Conservation (phyloP, 306 rosid genomes). For the Quercus variabilis region DNA sequence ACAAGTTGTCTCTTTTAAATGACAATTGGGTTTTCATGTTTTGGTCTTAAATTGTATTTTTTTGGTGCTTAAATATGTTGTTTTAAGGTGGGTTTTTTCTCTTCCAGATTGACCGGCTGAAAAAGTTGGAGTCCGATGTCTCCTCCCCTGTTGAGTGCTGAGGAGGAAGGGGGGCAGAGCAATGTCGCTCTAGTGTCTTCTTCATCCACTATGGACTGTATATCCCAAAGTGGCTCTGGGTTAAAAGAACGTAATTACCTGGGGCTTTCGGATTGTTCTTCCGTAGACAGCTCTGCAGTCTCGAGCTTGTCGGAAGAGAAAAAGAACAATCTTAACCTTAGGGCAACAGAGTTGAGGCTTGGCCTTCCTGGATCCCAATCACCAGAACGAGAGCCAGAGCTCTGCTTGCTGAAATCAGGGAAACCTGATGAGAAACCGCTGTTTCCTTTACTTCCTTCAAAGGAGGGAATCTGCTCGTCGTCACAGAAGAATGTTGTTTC, state of each 20-base stretch:
- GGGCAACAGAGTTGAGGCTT: conserved; percentile 86
- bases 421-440: conserved; percentile 75
- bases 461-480: conserved; percentile 56
- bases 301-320: conserved; percentile 62
- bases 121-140: conserved; percentile 53
- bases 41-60: neutral
- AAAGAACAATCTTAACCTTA: conserved; percentile 63
- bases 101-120: conserved; percentile 19
- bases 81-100: neutral
- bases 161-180: conserved; percentile 69
- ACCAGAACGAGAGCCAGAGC: conserved; percentile 57
- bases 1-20: no score
- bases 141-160: conserved; percentile 59
- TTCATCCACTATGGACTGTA: conserved; percentile 52
- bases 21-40: neutral
- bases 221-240: conserved; percentile 51
- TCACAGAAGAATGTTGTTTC: conserved; percentile 60
- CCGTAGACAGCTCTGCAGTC: conserved; percentile 76
- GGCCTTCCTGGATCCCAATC: conserved; percentile 97
- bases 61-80: neutral
- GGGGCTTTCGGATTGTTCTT: conserved; percentile 88
- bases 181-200: conserved; percentile 44
- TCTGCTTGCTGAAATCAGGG: conserved; percentile 36
- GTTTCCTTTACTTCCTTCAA: conserved; percentile 82
- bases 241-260: conserved; percentile 83